Base-by-base conservation (phyloP, 345 rosid species). In the Lepidium didymum region DNA sequence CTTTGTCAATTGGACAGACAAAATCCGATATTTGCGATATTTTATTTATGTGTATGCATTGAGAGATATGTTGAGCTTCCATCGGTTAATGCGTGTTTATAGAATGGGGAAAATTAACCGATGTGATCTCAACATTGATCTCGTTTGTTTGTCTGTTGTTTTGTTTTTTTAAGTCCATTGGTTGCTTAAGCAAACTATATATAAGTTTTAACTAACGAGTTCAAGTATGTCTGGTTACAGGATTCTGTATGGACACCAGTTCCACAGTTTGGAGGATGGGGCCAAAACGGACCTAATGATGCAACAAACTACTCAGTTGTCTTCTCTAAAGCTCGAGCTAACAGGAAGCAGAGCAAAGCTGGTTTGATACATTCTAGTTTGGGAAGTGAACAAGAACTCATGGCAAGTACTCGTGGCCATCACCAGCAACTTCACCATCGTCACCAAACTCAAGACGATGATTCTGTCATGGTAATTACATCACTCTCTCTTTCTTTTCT, bases 211-310 rank as follows among this genome's bases (percentile, higher is more conserved):
- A 27, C 46, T 62, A 41, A 69, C 11, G 21, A 58, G 71, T 52
- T 60, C 10, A 18, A 12, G 16, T 16, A 7, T n/a, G 33, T 0
- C 1, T 37, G 64, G 21, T 4, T 66, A 11, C 84, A 86, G 89
- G 74, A 77, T 33, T 43, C 34, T 63, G 81, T 75, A 13, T 78
- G 82, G 86, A 57, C 51, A 67, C 63, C 93, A 34, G 79, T 87
- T 45, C 97, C 96, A 43, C 87, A 83, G 78, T 91, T 91, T 41
- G 97, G 96, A 70, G 91, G 78, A 19, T 88, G 97, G 96, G 90
- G 87, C 62, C 83, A 80, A 23, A 76, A 74, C 56, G 73, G 67
- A 52, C 61, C 75, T 3, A 58, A 58, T 58, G 84, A 78, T 16
- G 75, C 76, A 6, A 83, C 87, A 2, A 64, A 84, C 52, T 91